These are phyloP conservation scores for Mercurialis annua DNA, from an alignment of 345 rosid genomes.

Conservation along the genomic window DNA sequence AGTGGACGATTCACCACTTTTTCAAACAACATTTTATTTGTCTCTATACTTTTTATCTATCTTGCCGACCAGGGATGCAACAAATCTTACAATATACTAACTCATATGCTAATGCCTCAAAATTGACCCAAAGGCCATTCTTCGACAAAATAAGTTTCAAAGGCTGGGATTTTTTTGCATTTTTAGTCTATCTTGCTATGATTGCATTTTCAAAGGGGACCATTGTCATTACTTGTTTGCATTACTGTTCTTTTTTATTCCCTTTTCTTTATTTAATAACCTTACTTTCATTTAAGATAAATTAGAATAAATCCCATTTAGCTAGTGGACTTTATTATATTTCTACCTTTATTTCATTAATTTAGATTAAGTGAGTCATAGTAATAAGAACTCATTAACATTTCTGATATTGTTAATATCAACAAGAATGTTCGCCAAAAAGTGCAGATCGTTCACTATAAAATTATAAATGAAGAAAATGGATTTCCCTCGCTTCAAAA, in stretches of 20 bases:
- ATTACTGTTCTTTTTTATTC: not conserved
- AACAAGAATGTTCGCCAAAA: no score
- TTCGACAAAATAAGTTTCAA: not conserved
- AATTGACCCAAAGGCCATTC: not conserved
- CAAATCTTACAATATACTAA: not conserved
- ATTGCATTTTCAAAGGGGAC: not conserved
- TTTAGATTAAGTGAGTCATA: no score
- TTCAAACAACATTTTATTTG: conserved; percentile 9
- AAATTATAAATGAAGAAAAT: no score
- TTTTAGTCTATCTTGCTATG: not conserved
- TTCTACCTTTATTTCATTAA: no score
- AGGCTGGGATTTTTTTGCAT: conserved; percentile 1
- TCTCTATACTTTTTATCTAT: not conserved
- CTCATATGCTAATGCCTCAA: not conserved
- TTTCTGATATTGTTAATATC: no score
- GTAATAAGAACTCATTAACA: no score
- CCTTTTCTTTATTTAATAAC: not conserved
- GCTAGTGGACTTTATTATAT: no score
- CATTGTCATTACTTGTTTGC: not conserved
- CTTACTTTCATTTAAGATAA: no score
- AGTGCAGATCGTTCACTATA: no score
- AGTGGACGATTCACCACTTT: conserved; percentile 6
- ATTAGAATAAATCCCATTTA: no score
- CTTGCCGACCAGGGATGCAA: conserved; percentile 11
- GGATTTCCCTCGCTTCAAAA: no score